Evolutionary conservation across 2,329 filamentous ascomycete genomes (phyloP), one percentile per base, ranked within the genome.

Genomic region (Juglanconis juglandina): DNA sequence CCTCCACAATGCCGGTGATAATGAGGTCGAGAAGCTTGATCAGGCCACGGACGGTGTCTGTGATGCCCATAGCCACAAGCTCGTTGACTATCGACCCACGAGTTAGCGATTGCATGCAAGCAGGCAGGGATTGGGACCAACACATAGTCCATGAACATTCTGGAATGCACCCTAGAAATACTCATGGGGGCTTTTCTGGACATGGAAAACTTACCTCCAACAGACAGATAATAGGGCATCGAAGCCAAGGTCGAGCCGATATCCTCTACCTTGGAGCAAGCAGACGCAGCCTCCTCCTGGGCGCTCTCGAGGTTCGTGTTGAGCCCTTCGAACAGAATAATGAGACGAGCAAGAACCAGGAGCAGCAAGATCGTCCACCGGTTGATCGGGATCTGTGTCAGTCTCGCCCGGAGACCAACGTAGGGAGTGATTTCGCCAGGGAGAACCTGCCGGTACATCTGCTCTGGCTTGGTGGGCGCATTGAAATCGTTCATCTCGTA

Each of bases 341-440:
- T 77, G 62, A 94, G 84, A 60, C 93, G 87, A 64, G 89, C 85
- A 56, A 99, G 87, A 59, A 98, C 88, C 57, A 99, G 86, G 61
- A 96, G 75, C 52, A 98, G 81, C 52, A 99, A 82, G 62, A 98
- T 81, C 44, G 95, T 98, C 95, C 95, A 99, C 75, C 91, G 86
- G 80, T 99, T 98, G 78, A 99, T 87, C 92, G 94, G 97, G 74
- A 96, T 84, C 80, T 99, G 95, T 56, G 95, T 98, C 69, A 98
- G 83, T 69, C 93, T 88, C 68, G 94, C 88, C 70, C 87, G 87
- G 71, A 97, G 86, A 68, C 93, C 92, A 65, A 99, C 89, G 74
- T 98, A 98, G 64, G 95, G 94, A 65, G 92, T 97, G 70, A 90
- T 83, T 71, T 85, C 85, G 72, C 85, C 85, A 5, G 53, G 32